These are phyloP conservation scores for Taphrina pruni DNA, from an alignment of 1,139 yeast genomes.

Conservation along the genomic window DNA sequence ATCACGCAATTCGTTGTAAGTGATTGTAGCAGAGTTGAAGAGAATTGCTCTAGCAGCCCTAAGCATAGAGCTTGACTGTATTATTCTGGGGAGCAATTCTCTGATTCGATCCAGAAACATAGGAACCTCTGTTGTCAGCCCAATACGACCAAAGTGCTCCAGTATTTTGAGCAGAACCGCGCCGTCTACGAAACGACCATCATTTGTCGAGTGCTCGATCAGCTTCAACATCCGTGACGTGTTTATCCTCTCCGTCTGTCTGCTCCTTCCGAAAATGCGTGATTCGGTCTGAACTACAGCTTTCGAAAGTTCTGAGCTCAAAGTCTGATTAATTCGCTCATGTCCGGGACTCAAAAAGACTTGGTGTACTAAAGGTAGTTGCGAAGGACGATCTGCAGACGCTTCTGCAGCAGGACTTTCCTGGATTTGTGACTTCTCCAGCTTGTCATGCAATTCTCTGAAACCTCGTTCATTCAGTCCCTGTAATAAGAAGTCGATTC, in stretches of 20 bases:
- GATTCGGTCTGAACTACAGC: not conserved
- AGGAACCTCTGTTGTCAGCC: not conserved
- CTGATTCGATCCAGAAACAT: not conserved
- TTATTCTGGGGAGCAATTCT: not conserved
- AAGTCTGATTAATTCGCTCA: slow-evolving; percentile 1
- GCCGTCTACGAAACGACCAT: not conserved
- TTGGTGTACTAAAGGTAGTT: not conserved
- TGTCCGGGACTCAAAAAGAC: slow-evolving; percentile 3
- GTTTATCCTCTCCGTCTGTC: not conserved
- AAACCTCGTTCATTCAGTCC: not conserved
- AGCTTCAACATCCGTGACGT: not conserved
- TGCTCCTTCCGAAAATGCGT: slow-evolving; percentile 5
- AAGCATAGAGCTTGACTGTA: slow-evolving; percentile 40
- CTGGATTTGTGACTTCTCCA: not conserved
- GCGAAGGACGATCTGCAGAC: not conserved
- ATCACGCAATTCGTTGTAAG: slow-evolving; percentile 24
- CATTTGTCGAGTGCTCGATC: not conserved
- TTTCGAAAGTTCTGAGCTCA: slow-evolving; percentile 8
- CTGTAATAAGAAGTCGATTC: not conserved
- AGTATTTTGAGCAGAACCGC: slow-evolving; percentile 3
- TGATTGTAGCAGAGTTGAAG: slow-evolving; percentile 38
- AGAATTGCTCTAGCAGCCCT: slow-evolving; percentile 43
- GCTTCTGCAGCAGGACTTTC: not conserved
- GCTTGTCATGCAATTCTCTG: not conserved
- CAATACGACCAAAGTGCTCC: slow-evolving; percentile 18